phyloP scores from a whole-genome alignment of 768 basidiomycete genomes.

The Psilocybe azurescens region DNA sequence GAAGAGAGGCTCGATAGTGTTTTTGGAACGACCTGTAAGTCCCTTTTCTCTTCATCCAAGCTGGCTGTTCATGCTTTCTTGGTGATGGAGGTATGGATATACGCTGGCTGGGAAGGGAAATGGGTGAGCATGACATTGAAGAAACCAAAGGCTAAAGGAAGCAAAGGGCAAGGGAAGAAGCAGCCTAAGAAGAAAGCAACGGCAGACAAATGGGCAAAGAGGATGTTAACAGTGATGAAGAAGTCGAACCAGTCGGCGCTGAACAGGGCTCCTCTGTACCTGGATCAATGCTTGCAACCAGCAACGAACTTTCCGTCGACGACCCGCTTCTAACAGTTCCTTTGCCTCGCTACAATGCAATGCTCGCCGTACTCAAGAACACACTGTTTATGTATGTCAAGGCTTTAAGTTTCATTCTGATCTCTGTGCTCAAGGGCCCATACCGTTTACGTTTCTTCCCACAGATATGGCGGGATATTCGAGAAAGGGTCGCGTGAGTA shows the following conservation, averaged over 20 bases:
- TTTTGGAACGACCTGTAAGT: constrained; percentile 85
- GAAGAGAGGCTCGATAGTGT: constrained; percentile 86
- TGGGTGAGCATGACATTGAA: constrained; percentile 85
- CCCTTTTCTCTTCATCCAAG: background rate
- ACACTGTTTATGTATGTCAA: constrained; percentile 80
- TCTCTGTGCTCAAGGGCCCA: background rate
- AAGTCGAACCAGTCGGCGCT: background rate
- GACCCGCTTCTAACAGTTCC: constrained; percentile 73
- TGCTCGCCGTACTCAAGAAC: constrained; percentile 85
- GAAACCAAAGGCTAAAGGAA: constrained; percentile 62
- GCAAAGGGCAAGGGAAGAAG: constrained; percentile 41
- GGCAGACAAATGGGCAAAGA: constrained; percentile 17
- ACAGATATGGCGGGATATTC: constrained; percentile 87
- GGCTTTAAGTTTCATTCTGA: background rate
- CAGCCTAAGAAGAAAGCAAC: constrained; percentile 37
- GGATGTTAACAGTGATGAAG: constrained; percentile 15
- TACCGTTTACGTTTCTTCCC: background rate
- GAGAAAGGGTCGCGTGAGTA: constrained; percentile 85
- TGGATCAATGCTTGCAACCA: background rate
- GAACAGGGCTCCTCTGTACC: background rate
- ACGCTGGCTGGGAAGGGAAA: constrained; percentile 69
- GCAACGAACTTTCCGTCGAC: constrained; percentile 48
- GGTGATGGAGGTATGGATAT: constrained; percentile 69
- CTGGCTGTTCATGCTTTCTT: background rate
- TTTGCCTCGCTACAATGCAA: constrained; percentile 81